phyloP scores from a whole-genome alignment of 371 early-diverging fungal species.

The Actinomortierella ambigua region DNA sequence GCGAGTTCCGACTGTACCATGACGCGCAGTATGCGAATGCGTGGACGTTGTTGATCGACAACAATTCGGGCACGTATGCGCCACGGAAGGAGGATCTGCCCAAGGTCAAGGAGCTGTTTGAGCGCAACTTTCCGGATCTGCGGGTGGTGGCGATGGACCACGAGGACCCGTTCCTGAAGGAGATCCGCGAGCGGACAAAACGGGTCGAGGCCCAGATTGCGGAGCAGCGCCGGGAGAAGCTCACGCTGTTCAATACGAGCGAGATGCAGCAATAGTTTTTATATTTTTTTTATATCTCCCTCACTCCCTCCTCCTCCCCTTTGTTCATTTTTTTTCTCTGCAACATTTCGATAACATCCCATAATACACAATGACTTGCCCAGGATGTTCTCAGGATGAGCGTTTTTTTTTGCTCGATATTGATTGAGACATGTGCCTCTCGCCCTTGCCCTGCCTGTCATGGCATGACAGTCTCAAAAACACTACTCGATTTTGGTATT shows the following conservation, averaged over 20 bases:
- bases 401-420: too few species aligned
- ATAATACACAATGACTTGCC: too few species aligned
- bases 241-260: constrained; percentile 14
- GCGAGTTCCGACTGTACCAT: constrained; percentile 35
- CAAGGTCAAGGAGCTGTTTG: constrained; percentile 29
- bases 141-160: constrained; percentile 26
- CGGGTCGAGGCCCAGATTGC: constrained; percentile 13
- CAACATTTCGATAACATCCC: too few species aligned
- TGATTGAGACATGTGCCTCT: too few species aligned
- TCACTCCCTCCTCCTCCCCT: not conserved
- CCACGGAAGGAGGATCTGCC: constrained; percentile 34
- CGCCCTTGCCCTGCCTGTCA: too few species aligned
- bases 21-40: constrained; percentile 12
- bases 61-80: constrained; percentile 42
- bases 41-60: constrained; percentile 44
- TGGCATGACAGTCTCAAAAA: too few species aligned
- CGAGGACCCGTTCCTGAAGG: constrained; percentile 32
- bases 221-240: constrained; percentile 16
- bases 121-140: constrained; percentile 35
- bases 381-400: too few species aligned
- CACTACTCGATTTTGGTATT: too few species aligned
- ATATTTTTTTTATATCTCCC: not conserved
- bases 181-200: constrained; percentile 33
- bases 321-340: not conserved
- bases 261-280: too few species aligned